These are phyloP conservation scores for Myxozyma geophila DNA, from an alignment of 805 yeast species.

Conservation along the genomic window DNA sequence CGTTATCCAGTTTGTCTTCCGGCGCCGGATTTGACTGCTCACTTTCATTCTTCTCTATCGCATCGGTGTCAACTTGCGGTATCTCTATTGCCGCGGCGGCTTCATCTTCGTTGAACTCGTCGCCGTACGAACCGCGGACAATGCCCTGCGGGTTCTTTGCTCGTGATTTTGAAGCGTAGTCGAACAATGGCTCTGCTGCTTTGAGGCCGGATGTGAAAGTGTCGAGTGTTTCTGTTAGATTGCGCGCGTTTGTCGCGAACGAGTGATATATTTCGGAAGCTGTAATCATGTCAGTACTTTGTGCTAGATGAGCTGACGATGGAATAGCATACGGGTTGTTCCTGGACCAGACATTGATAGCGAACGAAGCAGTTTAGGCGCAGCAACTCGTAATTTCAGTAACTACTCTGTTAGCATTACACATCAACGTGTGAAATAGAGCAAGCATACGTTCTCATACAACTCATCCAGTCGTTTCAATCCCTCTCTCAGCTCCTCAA, in stretches of 20 bases:
- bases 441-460: conserved; percentile 10
- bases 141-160: conserved; percentile 4
- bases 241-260: conserved; percentile 16
- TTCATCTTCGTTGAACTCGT: conserved; percentile 2
- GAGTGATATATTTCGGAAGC: conserved; percentile 11
- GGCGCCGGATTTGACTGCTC: background rate
- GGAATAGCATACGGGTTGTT: background rate
- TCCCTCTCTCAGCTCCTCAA: conserved; percentile 5
- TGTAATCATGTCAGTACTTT: background rate
- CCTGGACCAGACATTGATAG: conserved; percentile 2
- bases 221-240: conserved; percentile 5
- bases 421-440: background rate
- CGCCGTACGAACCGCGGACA: background rate
- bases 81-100: background rate
- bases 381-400: conserved; percentile 12
- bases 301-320: too few species aligned
- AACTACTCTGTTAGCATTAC: background rate
- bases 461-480: conserved; percentile 11
- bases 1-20: background rate
- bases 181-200: conserved; percentile 10
- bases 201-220: conserved; percentile 7
- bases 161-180: background rate
- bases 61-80: background rate
- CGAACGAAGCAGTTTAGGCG: conserved; percentile 13
- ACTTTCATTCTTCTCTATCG: background rate